Evolutionary conservation across 2,329 filamentous ascomycete genomes (phyloP), one percentile per base, ranked within the genome.

Genomic region (Aureobasidium zeae): DNA sequence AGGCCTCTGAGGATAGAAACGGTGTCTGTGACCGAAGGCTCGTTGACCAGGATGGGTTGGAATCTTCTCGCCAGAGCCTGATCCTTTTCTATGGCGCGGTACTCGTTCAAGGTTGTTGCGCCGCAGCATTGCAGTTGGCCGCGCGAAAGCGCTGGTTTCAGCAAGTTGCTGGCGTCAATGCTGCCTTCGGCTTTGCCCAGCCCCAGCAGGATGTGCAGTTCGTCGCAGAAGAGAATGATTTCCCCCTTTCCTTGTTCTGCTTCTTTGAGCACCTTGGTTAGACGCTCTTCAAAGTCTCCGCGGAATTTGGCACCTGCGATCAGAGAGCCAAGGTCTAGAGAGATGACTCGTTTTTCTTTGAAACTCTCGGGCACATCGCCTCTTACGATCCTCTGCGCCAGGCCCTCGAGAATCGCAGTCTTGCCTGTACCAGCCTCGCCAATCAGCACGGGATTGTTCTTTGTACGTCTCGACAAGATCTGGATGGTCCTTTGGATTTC

Each of bases 401-500:
- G 69, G 2, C 89, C 89, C 65, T 96, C 89, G 3, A 95, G 68
- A 39, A 95, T 85, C 1, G 89, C 88, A 5, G 89, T 96, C 67
- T 96, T 96, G 49, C 89, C 89, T 0, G 86, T 94, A 52, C 88
- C 89, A 7, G 87, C 86, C 34, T 79, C 81, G 49, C 89, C 89
- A 47, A 95, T 94, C n/a, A 95, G 68, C 1, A 95, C 88, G 0
- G 89, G 89, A 52, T 94, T 94, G 55, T 95, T 96, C 64, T 96
- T 96, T 6, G 91, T 96, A 48, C 91, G 74, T 50, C 91, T 73
- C 12, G 88, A 95, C 1, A 98, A 67, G 9, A 98, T 83, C 57
- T 96, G 91, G 48, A 96, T 95, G 0, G 88, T 94, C 37, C 91
- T 74, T 57, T 94, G 86, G 41, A 96, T 94, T 61, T 95, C 91